Percentiles rank a stretch among this genome's conserved stretches.
Conservation (phyloP, 352 stramenopile genomes). For the Pythium rishiriense region DNA sequence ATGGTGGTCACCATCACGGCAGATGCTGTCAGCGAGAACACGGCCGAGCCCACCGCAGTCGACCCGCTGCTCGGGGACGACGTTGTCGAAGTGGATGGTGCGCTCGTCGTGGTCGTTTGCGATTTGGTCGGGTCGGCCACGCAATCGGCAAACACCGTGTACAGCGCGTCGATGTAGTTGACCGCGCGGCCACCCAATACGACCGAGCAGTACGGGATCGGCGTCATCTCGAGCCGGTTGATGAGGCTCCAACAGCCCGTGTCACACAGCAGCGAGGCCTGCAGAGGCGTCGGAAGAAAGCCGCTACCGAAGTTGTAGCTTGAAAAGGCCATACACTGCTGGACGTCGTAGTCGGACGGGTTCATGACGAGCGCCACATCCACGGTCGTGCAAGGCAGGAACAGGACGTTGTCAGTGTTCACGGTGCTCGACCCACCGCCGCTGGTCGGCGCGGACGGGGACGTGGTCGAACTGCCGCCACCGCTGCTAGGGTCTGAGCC, state of each 20-base stretch:
- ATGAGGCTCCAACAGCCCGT: conserved; percentile 8
- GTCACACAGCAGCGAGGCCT: conserved; percentile 7
- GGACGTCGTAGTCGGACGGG: neutral
- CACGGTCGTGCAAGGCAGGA: neutral
- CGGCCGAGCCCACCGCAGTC: too few relatives aligned
- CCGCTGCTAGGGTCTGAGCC: neutral
- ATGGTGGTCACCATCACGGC: too few relatives aligned
- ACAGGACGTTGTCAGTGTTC: neutral
- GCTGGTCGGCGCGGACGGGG: neutral
- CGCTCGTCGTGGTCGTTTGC: too few relatives aligned
- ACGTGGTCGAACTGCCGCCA: neutral
- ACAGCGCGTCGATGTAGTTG: conserved; percentile 16
- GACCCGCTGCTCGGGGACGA: too few relatives aligned
- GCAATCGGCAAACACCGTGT: conserved; percentile 7
- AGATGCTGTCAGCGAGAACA: too few relatives aligned
- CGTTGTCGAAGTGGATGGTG: conserved; percentile 2
- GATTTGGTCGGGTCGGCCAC: neutral
- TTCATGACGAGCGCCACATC: neutral
- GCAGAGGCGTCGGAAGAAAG: neutral
- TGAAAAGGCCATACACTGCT: conserved; percentile 8
- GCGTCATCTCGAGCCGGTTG: conserved; percentile 4
- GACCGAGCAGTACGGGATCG: conserved; percentile 6
- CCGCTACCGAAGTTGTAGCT: neutral
- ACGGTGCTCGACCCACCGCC: too few relatives aligned
- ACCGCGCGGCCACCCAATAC: neutral